These are phyloP conservation scores for Porogramme epimiltina DNA, from an alignment of 1,284 basidiomycete species.

Conservation along the genomic window DNA sequence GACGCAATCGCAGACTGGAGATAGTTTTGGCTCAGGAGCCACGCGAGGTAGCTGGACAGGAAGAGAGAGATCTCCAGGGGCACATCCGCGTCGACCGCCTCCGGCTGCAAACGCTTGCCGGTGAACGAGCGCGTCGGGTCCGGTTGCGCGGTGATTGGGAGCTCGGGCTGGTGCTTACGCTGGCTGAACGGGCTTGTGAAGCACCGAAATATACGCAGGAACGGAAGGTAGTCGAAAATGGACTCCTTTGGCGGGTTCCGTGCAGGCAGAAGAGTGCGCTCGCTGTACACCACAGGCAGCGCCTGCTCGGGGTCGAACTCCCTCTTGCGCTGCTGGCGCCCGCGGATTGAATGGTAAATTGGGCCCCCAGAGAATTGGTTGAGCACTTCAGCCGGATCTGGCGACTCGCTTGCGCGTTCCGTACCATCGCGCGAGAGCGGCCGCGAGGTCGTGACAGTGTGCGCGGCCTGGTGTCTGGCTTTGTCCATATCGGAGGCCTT, in stretches of 20 bases:
- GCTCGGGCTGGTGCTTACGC: constrained; percentile 3
- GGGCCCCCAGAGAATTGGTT: constrained; percentile 17
- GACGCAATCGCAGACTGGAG: constrained; percentile 55
- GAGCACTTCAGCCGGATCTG: constrained; percentile 14
- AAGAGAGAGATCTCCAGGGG: constrained; percentile 64
- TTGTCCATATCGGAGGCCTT: constrained; percentile 44
- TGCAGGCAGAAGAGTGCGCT: constrained; percentile 54
- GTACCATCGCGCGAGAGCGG: constrained; percentile 16
- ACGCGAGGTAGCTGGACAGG: constrained; percentile 55
- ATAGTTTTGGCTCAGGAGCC: constrained; percentile 45
- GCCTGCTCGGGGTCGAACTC: constrained; percentile 60
- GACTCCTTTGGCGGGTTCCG: constrained; percentile 52
- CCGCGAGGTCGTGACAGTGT: constrained; percentile 21
- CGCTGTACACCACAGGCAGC: constrained; percentile 48
- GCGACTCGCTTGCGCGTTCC: not conserved
- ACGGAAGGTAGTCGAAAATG: constrained; percentile 58
- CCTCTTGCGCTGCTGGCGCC: constrained; percentile 21
- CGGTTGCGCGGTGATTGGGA: constrained; percentile 18
- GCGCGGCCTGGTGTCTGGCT: constrained; percentile 22
- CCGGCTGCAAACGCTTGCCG: constrained; percentile 43
- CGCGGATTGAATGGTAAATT: constrained; percentile 26
- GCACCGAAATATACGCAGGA: constrained; percentile 56
- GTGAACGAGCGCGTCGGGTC: constrained; percentile 31
- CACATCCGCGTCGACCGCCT: constrained; percentile 60
- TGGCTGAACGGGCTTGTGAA: constrained; percentile 30